phyloP scores from a whole-genome alignment of 2,329 filamentous ascomycete species.

The Emergomyces pasteurianus region DNA sequence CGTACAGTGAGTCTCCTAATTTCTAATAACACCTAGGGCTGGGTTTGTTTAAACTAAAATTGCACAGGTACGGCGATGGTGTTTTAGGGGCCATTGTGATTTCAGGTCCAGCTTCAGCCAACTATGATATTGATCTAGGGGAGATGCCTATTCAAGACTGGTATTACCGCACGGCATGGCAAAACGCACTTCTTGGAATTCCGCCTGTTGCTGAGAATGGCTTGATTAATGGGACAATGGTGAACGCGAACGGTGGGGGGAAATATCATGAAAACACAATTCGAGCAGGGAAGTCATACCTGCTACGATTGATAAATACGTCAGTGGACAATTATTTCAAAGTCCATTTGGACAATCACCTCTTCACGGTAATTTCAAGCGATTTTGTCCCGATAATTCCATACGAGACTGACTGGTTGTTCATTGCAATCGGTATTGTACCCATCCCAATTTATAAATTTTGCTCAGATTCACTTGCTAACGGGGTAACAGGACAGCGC shows the following conservation, averaged over 20 bases:
- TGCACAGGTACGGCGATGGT: conserved; percentile 29
- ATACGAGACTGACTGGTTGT: conserved; percentile 4
- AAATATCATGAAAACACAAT: neutral
- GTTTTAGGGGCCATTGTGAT: conserved; percentile 48
- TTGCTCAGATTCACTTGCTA: neutral
- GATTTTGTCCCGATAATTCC: conserved; percentile 4
- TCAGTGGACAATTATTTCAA: conserved; percentile 6
- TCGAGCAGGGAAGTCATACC: neutral
- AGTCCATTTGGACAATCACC: conserved; percentile 8
- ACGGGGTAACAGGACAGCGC: conserved; percentile 22
- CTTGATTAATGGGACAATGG: conserved; percentile 5
- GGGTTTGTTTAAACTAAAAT: neutral
- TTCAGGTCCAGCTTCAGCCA: conserved; percentile 45
- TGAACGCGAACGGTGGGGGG: conserved; percentile 1
- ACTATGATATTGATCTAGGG: conserved; percentile 55
- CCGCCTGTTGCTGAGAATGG: conserved; percentile 3
- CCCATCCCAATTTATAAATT: neutral
- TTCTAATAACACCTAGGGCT: neutral
- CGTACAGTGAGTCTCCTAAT: conserved; percentile 1
- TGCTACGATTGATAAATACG: conserved; percentile 4
- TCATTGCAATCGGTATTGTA: conserved; percentile 8
- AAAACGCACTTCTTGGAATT: conserved; percentile 1
- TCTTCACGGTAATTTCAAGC: conserved; percentile 4
- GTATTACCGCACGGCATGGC: conserved; percentile 40
- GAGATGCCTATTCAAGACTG: conserved; percentile 50